Evolutionary conservation across 148 eudicot genomes (phyloP).

Genomic region (Fagopyrum esculentum): DNA sequence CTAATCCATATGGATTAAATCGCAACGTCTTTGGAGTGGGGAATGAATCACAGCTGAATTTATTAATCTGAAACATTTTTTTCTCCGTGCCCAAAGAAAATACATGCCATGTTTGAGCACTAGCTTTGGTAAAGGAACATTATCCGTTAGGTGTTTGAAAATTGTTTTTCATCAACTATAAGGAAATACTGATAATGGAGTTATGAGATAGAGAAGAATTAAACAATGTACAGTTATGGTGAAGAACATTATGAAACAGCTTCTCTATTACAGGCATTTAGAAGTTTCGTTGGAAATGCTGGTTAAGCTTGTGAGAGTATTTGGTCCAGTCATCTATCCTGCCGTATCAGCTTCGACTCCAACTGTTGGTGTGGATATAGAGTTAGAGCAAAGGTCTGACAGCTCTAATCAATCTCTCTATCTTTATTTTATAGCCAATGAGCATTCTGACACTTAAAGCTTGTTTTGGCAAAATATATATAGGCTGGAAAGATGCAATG

Average conservation of each 20-base stretch:
- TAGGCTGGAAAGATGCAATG: slow-evolving; percentile 90
- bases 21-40: not conserved
- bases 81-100: not conserved
- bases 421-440: not conserved
- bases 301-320: slow-evolving; percentile 76
- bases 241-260: not conserved
- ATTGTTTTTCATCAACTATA: not conserved
- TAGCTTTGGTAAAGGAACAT: not conserved
- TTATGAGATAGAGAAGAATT: too few relatives aligned
- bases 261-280: slow-evolving; percentile 48
- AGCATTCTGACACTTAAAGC: not conserved
- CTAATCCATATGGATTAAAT: not conserved
- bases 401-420: not conserved
- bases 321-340: slow-evolving; percentile 86
- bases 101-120: not conserved
- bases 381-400: slow-evolving; percentile 88
- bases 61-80: not conserved
- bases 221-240: not conserved
- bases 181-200: not conserved
- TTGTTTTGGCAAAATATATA: slow-evolving; percentile 6
- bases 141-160: not conserved
- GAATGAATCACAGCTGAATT: not conserved
- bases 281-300: slow-evolving; percentile 79
- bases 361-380: slow-evolving; percentile 93
- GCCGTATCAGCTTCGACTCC: slow-evolving; percentile 67